Percentiles rank a stretch among this genome's conserved stretches.
Evolutionary conservation across 2,329 filamentous ascomycete species (phyloP).

Genomic region (Fusarium pseudocircinatum): DNA sequence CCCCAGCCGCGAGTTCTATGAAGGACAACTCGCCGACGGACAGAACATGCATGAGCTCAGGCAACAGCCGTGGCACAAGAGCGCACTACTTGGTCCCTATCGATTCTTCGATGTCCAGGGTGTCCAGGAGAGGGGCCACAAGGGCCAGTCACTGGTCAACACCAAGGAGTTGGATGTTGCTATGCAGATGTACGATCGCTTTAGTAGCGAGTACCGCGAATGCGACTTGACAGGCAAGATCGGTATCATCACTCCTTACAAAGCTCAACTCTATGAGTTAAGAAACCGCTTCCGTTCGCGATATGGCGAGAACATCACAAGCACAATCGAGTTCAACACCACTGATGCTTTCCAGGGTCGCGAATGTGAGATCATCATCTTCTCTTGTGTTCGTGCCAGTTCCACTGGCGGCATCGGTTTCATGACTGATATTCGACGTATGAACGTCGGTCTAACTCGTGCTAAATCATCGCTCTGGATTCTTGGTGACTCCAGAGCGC

Average conservation of each 20-base stretch:
- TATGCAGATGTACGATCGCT: slow-evolving; percentile 82
- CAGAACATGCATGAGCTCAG: slow-evolving; percentile 82
- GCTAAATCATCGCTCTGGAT: slow-evolving; percentile 98
- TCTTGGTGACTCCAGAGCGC: slow-evolving; percentile 86
- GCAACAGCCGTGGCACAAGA: slow-evolving; percentile 84
- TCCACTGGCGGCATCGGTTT: slow-evolving; percentile 97
- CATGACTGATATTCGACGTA: slow-evolving; percentile 96
- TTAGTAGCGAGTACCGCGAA: slow-evolving; percentile 75
- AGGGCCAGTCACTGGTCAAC: slow-evolving; percentile 91
- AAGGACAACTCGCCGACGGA: slow-evolving; percentile 86
- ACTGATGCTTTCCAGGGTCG: slow-evolving; percentile 98
- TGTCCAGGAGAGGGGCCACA: slow-evolving; percentile 80
- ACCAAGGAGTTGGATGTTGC: slow-evolving; percentile 86
- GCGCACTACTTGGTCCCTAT: slow-evolving; percentile 85
- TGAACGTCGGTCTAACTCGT: slow-evolving; percentile 98
- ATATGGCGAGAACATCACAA: slow-evolving; percentile 80
- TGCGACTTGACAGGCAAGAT: slow-evolving; percentile 84
- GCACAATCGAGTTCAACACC: slow-evolving; percentile 95
- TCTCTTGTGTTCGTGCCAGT: slow-evolving; percentile 95
- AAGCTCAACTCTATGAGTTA: slow-evolving; percentile 86
- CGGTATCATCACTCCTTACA: slow-evolving; percentile 98
- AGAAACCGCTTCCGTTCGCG: slow-evolving; percentile 76
- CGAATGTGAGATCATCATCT: slow-evolving; percentile 98
- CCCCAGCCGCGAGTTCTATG: slow-evolving; percentile 92
- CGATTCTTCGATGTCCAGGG: slow-evolving; percentile 97